Percentiles rank a stretch among this genome's conserved stretches.
These are phyloP conservation scores for Scutellaria baicalensis DNA, from an alignment of 257 asterid genomes.

Conservation along the genomic window DNA sequence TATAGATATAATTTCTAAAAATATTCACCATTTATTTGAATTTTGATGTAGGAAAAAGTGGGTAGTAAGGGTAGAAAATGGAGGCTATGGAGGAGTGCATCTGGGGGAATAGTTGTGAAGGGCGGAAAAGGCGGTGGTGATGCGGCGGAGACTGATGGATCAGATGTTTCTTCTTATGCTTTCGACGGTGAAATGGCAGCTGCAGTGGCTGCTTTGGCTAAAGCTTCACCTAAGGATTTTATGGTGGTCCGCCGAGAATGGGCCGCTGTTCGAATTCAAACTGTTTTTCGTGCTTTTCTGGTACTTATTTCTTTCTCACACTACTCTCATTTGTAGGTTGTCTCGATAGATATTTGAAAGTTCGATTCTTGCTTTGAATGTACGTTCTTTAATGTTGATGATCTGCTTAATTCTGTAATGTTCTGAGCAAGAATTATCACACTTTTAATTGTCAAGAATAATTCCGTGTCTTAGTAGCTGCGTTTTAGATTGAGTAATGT, in stretches of 20 bases:
- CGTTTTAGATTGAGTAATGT: not conserved
- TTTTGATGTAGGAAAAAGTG: constrained; percentile 38
- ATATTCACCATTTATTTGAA: not conserved
- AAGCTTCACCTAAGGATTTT: constrained; percentile 81
- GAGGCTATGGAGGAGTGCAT: constrained; percentile 91
- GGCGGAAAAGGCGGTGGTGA: constrained; percentile 33
- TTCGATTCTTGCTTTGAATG: not conserved
- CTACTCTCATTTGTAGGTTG: not conserved
- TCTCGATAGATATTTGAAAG: not conserved
- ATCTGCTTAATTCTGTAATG: not conserved
- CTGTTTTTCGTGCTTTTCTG: constrained; percentile 77
- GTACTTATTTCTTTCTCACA: constrained; percentile 30
- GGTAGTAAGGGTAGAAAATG: constrained; percentile 68
- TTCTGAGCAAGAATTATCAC: not conserved
- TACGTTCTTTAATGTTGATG: not conserved
- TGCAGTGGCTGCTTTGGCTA: constrained; percentile 67
- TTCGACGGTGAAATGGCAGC: constrained; percentile 69
- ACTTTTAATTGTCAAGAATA: not conserved
- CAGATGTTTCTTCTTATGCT: constrained; percentile 37
- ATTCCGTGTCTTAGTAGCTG: not conserved
- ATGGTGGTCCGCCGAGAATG: constrained; percentile 59
- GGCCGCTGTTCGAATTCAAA: constrained; percentile 90
- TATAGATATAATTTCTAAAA: not conserved
- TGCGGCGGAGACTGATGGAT: constrained; percentile 41
- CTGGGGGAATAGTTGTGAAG: constrained; percentile 53